Percentiles rank a stretch among this genome's conserved stretches.
phyloP scores from a whole-genome alignment of 1,284 basidiomycete genomes.

The Exsudoporus floridanus region DNA sequence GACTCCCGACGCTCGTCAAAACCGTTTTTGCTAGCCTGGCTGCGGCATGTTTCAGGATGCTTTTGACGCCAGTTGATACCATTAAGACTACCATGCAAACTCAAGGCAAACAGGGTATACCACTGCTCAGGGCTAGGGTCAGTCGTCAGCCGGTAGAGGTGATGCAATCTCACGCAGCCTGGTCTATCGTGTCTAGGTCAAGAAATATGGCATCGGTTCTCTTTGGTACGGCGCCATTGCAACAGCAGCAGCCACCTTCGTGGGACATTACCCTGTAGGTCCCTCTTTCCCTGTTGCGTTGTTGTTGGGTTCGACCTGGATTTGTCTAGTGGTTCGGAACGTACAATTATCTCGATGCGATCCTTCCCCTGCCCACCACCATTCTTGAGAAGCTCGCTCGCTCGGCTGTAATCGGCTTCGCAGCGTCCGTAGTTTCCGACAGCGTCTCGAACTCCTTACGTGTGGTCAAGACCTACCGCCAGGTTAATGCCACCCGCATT shows the following conservation, averaged over 20 bases:
- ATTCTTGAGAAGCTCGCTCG: slow-evolving; percentile 61
- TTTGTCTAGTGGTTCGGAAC: slow-evolving; percentile 66
- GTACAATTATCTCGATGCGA: slow-evolving; percentile 75
- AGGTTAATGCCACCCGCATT: slow-evolving; percentile 78
- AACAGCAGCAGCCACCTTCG: slow-evolving; percentile 87
- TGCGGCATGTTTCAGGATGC: slow-evolving; percentile 79
- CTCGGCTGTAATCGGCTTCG: slow-evolving; percentile 86
- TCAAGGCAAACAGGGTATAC: slow-evolving; percentile 68
- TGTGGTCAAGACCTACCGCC: slow-evolving; percentile 91
- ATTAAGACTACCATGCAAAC: slow-evolving; percentile 92
- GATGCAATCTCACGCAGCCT: not conserved
- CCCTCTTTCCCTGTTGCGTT: not conserved
- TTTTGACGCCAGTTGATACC: slow-evolving; percentile 85
- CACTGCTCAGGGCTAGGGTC: slow-evolving; percentile 65
- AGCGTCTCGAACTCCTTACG: slow-evolving; percentile 82
- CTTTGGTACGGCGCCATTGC: slow-evolving; percentile 88
- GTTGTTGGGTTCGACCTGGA: not conserved
- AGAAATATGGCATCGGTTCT: slow-evolving; percentile 69
- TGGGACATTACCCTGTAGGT: slow-evolving; percentile 79
- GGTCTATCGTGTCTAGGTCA: slow-evolving; percentile 47
- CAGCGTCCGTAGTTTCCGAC: slow-evolving; percentile 79
- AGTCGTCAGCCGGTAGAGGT: slow-evolving; percentile 16
- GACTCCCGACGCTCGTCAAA: slow-evolving; percentile 62
- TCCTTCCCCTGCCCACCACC: slow-evolving; percentile 58
- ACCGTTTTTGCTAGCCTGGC: slow-evolving; percentile 70